Conservation (phyloP, 106 monocot genomes). For the Alisma plantagoaquatica region DNA sequence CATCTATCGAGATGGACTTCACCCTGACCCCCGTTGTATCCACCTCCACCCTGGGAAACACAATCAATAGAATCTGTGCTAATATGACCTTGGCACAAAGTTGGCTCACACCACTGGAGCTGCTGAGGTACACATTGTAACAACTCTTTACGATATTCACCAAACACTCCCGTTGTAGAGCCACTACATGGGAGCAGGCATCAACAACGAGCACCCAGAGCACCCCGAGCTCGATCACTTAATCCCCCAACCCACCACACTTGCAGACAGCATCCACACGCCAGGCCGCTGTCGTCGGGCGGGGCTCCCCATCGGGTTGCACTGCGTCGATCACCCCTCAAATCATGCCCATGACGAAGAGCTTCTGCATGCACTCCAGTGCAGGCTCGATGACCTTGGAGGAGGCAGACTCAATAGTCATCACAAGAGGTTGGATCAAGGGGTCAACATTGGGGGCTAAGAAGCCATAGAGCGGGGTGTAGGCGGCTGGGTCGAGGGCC, state of each 20-base stretch:
- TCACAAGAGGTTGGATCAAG: conserved; percentile 16
- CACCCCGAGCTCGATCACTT: conserved; percentile 52
- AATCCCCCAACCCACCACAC: conserved; percentile 41
- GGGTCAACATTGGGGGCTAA: conserved; percentile 13
- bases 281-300: conserved; percentile 1
- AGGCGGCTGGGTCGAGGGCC: conserved; percentile 13
- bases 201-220: conserved; percentile 60
- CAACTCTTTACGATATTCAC: conserved; percentile 71
- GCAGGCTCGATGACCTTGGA: conserved; percentile 33
- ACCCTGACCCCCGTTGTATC: conserved; percentile 37
- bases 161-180: conserved; percentile 49
- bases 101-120: conserved; percentile 61
- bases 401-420: conserved; percentile 21
- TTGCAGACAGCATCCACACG: conserved; percentile 31
- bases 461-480: conserved; percentile 19
- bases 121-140: conserved; percentile 85
- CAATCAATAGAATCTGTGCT: conserved; percentile 54
- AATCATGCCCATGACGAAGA: no score
- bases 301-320: not conserved
- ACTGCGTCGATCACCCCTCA: no score
- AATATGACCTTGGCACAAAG: conserved; percentile 70
- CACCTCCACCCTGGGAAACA: conserved; percentile 60
- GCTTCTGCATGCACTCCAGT: conserved; percentile 32
- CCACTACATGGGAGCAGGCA: conserved; percentile 40
- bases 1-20: conserved; percentile 41